Evolutionary conservation across 2,329 filamentous ascomycete species (phyloP).

Genomic region (Penicillium sp.): DNA sequence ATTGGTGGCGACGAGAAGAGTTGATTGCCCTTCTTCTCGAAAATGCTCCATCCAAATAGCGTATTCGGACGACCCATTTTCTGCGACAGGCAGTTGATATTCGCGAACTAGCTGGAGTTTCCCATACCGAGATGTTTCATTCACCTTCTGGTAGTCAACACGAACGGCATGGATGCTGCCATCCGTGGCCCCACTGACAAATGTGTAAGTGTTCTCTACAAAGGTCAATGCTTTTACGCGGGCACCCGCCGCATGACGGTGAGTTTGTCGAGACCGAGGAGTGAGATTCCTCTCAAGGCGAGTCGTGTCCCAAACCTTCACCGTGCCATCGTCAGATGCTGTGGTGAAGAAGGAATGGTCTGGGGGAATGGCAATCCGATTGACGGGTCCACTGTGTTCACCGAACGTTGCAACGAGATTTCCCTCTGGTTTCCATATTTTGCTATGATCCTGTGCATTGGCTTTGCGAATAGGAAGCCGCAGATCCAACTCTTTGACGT

Average conservation of each 20-base stretch:
- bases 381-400: conserved; percentile 78
- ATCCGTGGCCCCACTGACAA: conserved; percentile 83
- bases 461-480: conserved; percentile 50
- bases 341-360: conserved; percentile 95
- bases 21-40: conserved; percentile 72
- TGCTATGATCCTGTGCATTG: conserved; percentile 50
- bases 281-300: conserved; percentile 87
- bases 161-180: conserved; percentile 86
- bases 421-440: conserved; percentile 76
- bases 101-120: conserved; percentile 71
- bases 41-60: conserved; percentile 92
- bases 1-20: conserved; percentile 80
- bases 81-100: conserved; percentile 57
- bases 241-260: conserved; percentile 65
- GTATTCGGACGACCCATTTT: conserved; percentile 54
- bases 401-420: conserved; percentile 80
- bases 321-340: conserved; percentile 80
- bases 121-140: conserved; percentile 64
- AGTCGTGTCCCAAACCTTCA: conserved; percentile 89
- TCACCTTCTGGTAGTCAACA: conserved; percentile 59
- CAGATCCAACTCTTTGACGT: conserved; percentile 61
- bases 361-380: conserved; percentile 72
- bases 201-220: conserved; percentile 88
- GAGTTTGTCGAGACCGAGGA: conserved; percentile 77
- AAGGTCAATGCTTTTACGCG: conserved; percentile 81